Base-by-base conservation (phyloP, 2,329 filamentous ascomycete genomes). In the Pseudogymnoascus sp. region DNA sequence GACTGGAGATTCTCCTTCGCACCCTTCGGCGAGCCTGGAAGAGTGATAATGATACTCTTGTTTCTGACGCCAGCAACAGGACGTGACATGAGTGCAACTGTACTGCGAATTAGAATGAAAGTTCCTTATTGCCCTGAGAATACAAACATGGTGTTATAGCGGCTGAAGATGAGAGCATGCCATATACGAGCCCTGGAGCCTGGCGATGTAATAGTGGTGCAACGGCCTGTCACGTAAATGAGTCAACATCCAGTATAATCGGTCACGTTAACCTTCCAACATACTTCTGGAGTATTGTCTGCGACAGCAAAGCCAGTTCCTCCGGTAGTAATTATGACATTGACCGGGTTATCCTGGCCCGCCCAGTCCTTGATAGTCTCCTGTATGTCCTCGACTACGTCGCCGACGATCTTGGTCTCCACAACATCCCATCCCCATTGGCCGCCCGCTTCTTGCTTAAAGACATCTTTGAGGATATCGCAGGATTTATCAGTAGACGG, bases 51-150 rank as follows among this genome's bases (percentile, higher is more conserved):
- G 58, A 99, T 74, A 0, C 90, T 86, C 62, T 84, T 84, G 63
- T 92, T 86, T 30, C 94, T 81, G 2, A 95, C 85, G 2, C 94
- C 94, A 19, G 94, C 94, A 10, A 95, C 89, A 3, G 94, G 94
- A 48, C 94, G 83, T 58, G 94, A 89, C 94, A 99, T 99, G 77
- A 96, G 86, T 45, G 94, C 94, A 74, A 99, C 91, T 95, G 61
- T 21, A 60, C 55, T 73, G 60, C 73, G 65, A 56, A 48, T 35
- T 35, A 60, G 34, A 60, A 38, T 60, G 26, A n/a, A 13, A 15
- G 28, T 26, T 15, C 10, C 37, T 10, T 15, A 6, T 21, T 39
- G 37, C 3, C 10, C 6, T 45, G 37, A 26, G 34, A 39, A 41
- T 38, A 63, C 88, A 76, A 76, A 95, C 91, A 99, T 52, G 92